Percentiles rank a stretch among this genome's conserved stretches.
These are phyloP conservation scores for Dictyostelium discoideum DNA, from an alignment of 78 protist species.

Conservation along the genomic window DNA sequence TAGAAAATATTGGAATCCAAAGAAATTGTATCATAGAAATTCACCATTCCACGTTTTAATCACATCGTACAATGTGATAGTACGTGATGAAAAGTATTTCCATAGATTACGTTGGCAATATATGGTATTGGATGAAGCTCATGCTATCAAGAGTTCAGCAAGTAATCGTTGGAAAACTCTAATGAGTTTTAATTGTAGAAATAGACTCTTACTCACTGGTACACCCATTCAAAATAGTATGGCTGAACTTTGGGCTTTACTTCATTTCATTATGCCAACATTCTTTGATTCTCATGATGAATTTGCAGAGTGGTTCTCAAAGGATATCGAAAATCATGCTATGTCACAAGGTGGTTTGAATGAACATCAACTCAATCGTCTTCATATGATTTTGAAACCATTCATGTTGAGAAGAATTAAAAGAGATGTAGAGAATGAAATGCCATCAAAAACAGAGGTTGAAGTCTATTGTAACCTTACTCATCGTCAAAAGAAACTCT, in stretches of 20 bases:
- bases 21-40: constrained; percentile 89
- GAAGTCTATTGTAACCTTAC: constrained; percentile 85
- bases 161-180: constrained; percentile 90
- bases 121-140: constrained; percentile 99
- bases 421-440: constrained; percentile 94
- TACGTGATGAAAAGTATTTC: constrained; percentile 89
- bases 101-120: constrained; percentile 86
- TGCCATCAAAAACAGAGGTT: constrained; percentile 91
- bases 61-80: constrained; percentile 83
- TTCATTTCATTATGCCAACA: constrained; percentile 96
- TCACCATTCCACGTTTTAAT: constrained; percentile 93
- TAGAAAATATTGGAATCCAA: constrained; percentile 94
- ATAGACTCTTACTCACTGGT: constrained; percentile 98
- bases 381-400: constrained; percentile 96
- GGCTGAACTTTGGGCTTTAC: constrained; percentile 95
- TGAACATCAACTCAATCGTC: constrained; percentile 88
- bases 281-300: constrained; percentile 90
- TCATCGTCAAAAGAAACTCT: constrained; percentile 87
- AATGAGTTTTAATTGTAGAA: constrained; percentile 86
- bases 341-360: constrained; percentile 67
- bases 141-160: constrained; percentile 91
- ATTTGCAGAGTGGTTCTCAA: constrained; percentile 95
- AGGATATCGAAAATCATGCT: constrained; percentile 76
- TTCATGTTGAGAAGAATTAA: constrained; percentile 97
- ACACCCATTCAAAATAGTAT: constrained; percentile 94